These are phyloP conservation scores for Solanum ossicruentum DNA, from an alignment of 257 asterid species.

Conservation along the genomic window DNA sequence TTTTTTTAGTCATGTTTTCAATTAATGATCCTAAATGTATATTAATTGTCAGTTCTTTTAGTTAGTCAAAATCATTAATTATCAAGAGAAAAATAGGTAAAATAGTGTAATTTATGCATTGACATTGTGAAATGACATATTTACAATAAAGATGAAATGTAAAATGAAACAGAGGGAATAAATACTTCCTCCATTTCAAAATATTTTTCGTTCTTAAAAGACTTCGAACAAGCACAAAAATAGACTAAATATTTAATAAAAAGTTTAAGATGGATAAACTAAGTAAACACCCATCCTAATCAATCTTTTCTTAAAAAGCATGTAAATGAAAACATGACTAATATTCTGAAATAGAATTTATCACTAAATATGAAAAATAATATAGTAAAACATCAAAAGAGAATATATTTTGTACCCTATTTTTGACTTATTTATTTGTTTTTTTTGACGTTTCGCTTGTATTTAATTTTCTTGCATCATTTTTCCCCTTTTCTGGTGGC, in stretches of 20 bases:
- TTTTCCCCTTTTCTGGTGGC: neutral
- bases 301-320: neutral
- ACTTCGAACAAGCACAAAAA: no score
- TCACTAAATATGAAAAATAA: no score
- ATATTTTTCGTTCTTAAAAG: neutral
- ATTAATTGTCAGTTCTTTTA: no score
- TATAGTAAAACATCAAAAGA: neutral
- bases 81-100: no score
- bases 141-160: no score
- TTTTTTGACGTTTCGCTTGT: neutral
- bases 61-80: no score
- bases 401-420: neutral
- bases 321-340: neutral
- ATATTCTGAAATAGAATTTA: neutral
- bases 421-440: neutral
- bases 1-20: no score
- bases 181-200: neutral
- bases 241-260: no score
- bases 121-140: no score
- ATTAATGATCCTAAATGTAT: no score
- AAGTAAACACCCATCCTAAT: neutral
- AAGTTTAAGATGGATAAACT: neutral
- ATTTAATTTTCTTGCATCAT: neutral
- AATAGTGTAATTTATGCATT: no score
- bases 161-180: neutral